Evolutionary conservation across 371 early-diverging fungal genomes (phyloP).

Genomic region (Apophysomyces variabilis): DNA sequence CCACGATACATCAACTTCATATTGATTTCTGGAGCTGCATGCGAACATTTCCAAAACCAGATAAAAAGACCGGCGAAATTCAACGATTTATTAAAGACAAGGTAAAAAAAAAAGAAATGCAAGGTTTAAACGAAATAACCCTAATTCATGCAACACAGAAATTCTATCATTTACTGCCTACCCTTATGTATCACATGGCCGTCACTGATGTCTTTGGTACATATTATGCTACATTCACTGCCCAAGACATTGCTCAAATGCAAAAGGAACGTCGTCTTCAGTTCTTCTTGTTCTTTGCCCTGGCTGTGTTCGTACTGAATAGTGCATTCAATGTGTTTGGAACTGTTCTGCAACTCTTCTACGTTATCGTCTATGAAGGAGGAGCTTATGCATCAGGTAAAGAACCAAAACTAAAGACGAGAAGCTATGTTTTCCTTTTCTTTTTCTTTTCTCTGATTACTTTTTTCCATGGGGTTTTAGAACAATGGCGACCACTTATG

Average conservation of each 20-base stretch:
- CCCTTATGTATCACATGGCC: conserved; percentile 18
- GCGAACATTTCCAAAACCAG: conserved; percentile 41
- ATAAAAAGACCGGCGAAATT: conserved; percentile 25
- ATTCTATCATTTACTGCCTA: conserved; percentile 38
- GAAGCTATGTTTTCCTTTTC: too few species aligned
- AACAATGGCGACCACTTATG: conserved; percentile 47
- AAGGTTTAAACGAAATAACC: background rate
- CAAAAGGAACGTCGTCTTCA: conserved; percentile 21
- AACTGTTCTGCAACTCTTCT: conserved; percentile 32
- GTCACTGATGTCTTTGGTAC: conserved; percentile 32
- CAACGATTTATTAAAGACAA: conserved; percentile 36
- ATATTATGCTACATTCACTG: conserved; percentile 30
- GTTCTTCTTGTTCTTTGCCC: conserved; percentile 29
- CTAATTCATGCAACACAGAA: conserved; percentile 20
- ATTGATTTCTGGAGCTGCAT: conserved; percentile 42
- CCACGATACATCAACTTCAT: conserved; percentile 25
- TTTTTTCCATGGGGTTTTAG: conserved; percentile 14
- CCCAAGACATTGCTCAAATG: conserved; percentile 24
- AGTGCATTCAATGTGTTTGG: conserved; percentile 39
- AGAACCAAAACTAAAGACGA: background rate
- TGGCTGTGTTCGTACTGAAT: conserved; percentile 22
- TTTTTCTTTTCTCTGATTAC: too few species aligned
- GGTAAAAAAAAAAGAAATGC: conserved; percentile 18
- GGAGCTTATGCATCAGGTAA: conserved; percentile 46
- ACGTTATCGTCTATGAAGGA: conserved; percentile 34